These are phyloP conservation scores for Aspergillus sclerotioniger DNA, from an alignment of 495 filamentous ascomycete species.

Conservation along the genomic window DNA sequence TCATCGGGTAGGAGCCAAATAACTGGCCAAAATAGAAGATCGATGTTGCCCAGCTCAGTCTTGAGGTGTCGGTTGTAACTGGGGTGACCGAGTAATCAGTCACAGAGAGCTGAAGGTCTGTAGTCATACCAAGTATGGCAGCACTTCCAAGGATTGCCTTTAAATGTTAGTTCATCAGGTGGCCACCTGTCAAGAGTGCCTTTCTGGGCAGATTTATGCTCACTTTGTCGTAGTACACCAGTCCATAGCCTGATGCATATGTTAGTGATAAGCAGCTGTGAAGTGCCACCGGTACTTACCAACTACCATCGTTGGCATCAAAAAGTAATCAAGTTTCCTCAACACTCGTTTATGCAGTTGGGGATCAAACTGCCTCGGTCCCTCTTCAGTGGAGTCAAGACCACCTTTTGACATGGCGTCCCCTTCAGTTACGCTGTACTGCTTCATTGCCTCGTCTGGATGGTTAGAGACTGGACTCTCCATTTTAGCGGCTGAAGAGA, in stretches of 20 bases:
- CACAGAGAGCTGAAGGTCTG: conserved; percentile 57
- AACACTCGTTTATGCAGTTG: conserved; percentile 45
- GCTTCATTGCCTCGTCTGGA: too few species aligned
- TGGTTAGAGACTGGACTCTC: too few species aligned
- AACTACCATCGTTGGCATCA: conserved; percentile 70
- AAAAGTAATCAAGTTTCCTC: conserved; percentile 65
- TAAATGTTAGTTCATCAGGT: conserved; percentile 5
- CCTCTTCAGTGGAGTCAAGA: too few species aligned
- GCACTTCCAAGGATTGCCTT: conserved; percentile 72
- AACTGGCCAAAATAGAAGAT: conserved; percentile 80
- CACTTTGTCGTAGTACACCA: conserved; percentile 77
- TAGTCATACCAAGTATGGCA: conserved; percentile 71
- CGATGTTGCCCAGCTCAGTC: conserved; percentile 73
- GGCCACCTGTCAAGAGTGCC: background rate
- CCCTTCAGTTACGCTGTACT: too few species aligned
- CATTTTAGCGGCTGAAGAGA: too few species aligned
- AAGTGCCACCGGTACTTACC: conserved; percentile 33
- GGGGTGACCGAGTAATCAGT: conserved; percentile 53
- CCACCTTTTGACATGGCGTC: too few species aligned
- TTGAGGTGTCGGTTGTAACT: conserved; percentile 54
- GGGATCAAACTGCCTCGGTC: too few species aligned
- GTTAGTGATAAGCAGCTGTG: background rate
- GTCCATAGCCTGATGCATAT: conserved; percentile 57
- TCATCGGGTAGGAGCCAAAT: conserved; percentile 69
- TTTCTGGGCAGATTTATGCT: background rate